Evolutionary conservation across 2,329 filamentous ascomycete genomes (phyloP), one percentile per base, ranked within the genome.

Genomic region (Albophoma yamanashiensis): DNA sequence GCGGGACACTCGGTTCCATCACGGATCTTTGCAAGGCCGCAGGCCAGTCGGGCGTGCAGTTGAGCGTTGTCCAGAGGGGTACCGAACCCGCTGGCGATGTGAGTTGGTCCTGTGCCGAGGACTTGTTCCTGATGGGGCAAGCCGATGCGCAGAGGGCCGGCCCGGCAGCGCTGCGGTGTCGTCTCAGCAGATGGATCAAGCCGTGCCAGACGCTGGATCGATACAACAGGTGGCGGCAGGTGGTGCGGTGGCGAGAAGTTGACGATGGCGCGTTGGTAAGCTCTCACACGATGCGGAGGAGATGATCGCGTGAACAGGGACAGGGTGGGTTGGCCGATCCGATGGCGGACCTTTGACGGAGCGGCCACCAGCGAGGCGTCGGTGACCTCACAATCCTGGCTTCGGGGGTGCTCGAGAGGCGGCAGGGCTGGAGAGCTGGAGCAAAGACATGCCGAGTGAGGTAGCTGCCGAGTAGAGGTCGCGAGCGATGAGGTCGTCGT

Each of bases 1-100:
- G 77, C 75, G 76, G 75, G 68, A 67, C 67, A 68, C 68, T 67
- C 64, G 69, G 68, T 67, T 75, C 75, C 75, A 76, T 77, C 66
- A 65, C 70, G 59, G 50, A 53, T 14, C 27, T n/a, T 22, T 14
- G 9, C 31, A 36, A 53, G 17, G 31, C 8, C 50, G 50, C 20
- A 36, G 20, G n/a, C 50, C 50, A 36, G 50, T 53, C n/a, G 50
- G 63, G 58, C 58, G 62, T 60, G 42, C 59, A 59, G 50, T 55
- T 59, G 63, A 53, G 50, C 20, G 47, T 53, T 6, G 50, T 52
- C 15, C 20, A 15, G 31, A 38, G 50, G 50, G 50, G 50, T 38
- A 38, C 31, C 31, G 31, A 53, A 53, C 31, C 50, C 50, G 31
- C 31, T 53, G 47, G 47, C 47, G n/a, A 34, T 14, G 14, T 34